Evolutionary conservation across 495 filamentous ascomycete species (phyloP), one percentile per base, ranked within the genome.

Genomic region (Neurospora sp.): DNA sequence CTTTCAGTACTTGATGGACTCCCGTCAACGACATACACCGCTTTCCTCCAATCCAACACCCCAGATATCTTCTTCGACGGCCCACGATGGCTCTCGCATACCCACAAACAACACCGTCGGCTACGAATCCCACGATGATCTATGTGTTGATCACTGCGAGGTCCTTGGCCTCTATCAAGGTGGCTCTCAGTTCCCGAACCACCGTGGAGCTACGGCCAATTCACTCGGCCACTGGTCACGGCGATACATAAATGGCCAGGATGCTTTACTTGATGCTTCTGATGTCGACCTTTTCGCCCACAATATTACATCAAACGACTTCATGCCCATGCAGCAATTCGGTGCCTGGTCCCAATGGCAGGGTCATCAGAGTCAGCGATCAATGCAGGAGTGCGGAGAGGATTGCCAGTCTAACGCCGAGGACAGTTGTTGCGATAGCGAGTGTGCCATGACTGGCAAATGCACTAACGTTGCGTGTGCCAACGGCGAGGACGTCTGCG

Each of bases 401-500:
- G 79, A 80, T 61, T 77, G 78, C 74, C 74, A 72, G 9, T 81
- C 78, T 35, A 74, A 75, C 53, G 76, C 35, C 68, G 77, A 75
- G 69, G 73, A 73, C 68, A 78, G 74, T 65, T 81, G 80, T 40
- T 82, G 80, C 65, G 77, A 80, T 53, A 81, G 78, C 74, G 72
- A 82, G 76, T 82, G 80, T 69, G 79, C 78, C 78, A 79, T 82
- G 79, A 78, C 76, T n/a, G 80, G 76, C 72, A 82, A 79, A 71
- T 82, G 80, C 53, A 77, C 77, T 18, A 74, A 79, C 31, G 40
- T 73, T 35, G 77, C 76, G 39, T 82, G 80, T 68, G 79, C 77
- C 68, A 76, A 78, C 18, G 78, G 75, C 69, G 75, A 76, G 16
- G 78, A 81, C 44, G 78, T 77, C 20, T 82, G 80, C 61, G 79